phyloP scores from a whole-genome alignment of 805 yeast genomes.

The Brettanomyces anomalus region DNA sequence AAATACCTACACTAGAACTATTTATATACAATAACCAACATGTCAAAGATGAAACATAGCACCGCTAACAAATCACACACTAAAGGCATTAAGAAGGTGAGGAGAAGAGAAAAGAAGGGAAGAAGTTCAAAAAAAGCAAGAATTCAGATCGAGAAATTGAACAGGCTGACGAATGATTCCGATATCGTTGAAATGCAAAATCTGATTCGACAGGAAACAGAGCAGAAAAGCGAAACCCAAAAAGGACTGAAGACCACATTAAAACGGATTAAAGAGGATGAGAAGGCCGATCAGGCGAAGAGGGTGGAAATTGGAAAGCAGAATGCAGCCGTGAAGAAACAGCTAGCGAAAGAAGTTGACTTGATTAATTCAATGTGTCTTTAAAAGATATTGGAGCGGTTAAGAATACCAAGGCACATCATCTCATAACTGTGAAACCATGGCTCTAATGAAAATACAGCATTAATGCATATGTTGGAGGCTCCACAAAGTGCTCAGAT shows the following conservation, averaged over 20 bases:
- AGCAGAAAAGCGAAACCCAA: not conserved
- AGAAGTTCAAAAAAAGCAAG: conserved; percentile 17
- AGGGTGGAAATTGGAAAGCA: conserved; percentile 20
- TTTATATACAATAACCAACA: not conserved
- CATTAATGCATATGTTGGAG: too few species aligned
- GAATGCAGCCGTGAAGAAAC: conserved; percentile 33
- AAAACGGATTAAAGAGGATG: conserved; percentile 23
- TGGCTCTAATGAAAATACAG: too few species aligned
- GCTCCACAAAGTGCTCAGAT: too few species aligned
- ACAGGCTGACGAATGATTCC: conserved; percentile 15
- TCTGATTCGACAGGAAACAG: conserved; percentile 3
- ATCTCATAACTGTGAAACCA: too few species aligned
- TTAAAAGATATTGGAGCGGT: not conserved
- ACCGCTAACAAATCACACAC: too few species aligned
- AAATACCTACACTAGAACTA: too few species aligned
- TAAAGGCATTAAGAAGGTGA: conserved; percentile 1
- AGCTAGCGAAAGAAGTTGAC: conserved; percentile 4
- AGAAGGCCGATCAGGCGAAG: conserved; percentile 27
- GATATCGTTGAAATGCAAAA: conserved; percentile 13
- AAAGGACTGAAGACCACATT: not conserved
- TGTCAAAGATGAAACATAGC: not conserved
- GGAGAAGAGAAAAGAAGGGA: conserved; percentile 14
- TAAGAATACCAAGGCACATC: too few species aligned
- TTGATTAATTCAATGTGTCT: conserved; percentile 1
- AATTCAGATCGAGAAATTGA: conserved; percentile 20